Evolutionary conservation across 495 filamentous ascomycete species (phyloP), one percentile per base, ranked within the genome.

Genomic region (Jackrogersella minutella): DNA sequence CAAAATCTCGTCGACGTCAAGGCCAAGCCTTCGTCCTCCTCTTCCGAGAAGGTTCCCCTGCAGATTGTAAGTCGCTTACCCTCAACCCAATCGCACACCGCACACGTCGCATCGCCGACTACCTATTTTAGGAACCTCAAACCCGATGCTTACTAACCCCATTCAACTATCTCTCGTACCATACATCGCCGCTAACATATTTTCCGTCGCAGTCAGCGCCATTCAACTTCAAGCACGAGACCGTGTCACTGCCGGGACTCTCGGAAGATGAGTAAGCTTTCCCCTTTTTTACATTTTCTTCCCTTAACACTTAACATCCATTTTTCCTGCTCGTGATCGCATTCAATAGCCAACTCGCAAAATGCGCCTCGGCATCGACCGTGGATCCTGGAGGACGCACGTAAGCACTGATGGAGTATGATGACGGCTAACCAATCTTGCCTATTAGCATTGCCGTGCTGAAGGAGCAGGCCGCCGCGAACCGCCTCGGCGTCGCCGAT

Each of bases 201-300:
- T 24, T 14, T n/a, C n/a, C 37, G 16, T 64, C 30, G 33, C 47
- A 81, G 80, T 82, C 80, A 8, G 73, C 73, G 4, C 80, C 81
- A 3, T 83, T 80, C 74, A 68, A 80, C 64, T 81, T 83, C 71
- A 78, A 79, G 67, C 74, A 75, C 19, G 74, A 78, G 64, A 46
- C 72, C 19, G 51, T 73, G 37, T 69, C 60, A 2, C 57, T 81
- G 0, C 80, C 80, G 11, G 80, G 80, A 34, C 52, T 82, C 9
- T 76, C 75, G 16, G 71, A 80, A 46, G 74, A 81, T 54, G 77
- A 83, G 80, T 81, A 75, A 68, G 76, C 53, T 0, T 31, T 43
- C 26, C 43, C 39, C 37, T 49, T 50, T 53, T 19, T 34, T 43
- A 6, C 11, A 30, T 36, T n/a, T 56, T 58, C 44, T 55, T 8